Evolutionary conservation across 2,329 filamentous ascomycete species (phyloP).

Genomic region (Cladosporium cucumerinum): DNA sequence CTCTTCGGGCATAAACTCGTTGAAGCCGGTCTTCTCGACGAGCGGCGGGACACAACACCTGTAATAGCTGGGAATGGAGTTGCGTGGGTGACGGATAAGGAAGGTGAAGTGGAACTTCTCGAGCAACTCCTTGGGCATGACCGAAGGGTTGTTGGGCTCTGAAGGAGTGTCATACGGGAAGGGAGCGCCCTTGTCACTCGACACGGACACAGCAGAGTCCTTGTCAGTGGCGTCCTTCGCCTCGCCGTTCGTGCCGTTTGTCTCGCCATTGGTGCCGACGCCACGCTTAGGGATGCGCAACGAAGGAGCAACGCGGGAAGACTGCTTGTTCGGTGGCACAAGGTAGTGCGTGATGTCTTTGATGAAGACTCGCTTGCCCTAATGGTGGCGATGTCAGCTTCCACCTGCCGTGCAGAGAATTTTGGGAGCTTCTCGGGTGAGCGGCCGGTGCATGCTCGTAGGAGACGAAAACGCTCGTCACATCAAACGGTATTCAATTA

Average conservation of each 20-base stretch:
- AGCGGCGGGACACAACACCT: conserved; percentile 90
- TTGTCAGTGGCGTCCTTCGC: conserved; percentile 18
- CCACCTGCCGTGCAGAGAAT: not conserved
- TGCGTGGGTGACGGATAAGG: conserved; percentile 91
- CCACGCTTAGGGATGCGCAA: conserved; percentile 51
- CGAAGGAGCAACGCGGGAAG: conserved; percentile 73
- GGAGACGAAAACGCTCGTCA: not conserved
- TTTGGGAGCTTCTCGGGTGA: not conserved
- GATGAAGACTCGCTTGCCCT: conserved; percentile 93
- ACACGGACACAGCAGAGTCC: conserved; percentile 35
- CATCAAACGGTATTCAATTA: not conserved
- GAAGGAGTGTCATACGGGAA: conserved; percentile 57
- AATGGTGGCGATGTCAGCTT: conserved; percentile 24
- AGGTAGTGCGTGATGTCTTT: conserved; percentile 97
- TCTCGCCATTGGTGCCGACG: conserved; percentile 51
- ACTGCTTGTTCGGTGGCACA: conserved; percentile 67
- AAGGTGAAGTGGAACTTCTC: conserved; percentile 90
- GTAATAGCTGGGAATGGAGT: conserved; percentile 88
- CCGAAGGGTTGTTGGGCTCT: conserved; percentile 76
- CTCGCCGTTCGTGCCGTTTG: conserved; percentile 31
- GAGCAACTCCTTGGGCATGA: conserved; percentile 71
- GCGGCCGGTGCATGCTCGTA: not conserved
- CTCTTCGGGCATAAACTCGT: conserved; percentile 81
- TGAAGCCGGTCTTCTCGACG: conserved; percentile 76
- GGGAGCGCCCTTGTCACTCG: conserved; percentile 37